A percentile compares a stretch with the other conserved stretches of the same genome.
Conservation (phyloP, 176 grass and related monocot species). For the Olyra latifolia region DNA sequence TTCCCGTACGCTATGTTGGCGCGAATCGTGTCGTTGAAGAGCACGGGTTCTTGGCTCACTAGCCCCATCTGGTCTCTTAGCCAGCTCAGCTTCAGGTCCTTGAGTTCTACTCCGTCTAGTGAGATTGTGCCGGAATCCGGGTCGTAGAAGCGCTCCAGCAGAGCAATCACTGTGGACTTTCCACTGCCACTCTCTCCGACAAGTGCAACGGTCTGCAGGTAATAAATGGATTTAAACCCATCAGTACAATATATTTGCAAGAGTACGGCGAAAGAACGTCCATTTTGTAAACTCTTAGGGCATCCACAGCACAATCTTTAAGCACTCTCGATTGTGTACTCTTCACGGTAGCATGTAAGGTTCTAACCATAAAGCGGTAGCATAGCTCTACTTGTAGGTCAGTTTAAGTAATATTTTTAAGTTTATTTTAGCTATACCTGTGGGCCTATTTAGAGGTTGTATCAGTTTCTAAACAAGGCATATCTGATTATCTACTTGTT, state of each 20-base stretch:
- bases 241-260: neutral
- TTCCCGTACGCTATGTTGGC: conserved; percentile 60
- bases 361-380: too few relatives aligned
- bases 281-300: too few relatives aligned
- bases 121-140: conserved; percentile 53
- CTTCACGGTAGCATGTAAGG: too few relatives aligned
- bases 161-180: conserved; percentile 67
- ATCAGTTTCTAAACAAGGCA: too few relatives aligned
- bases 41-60: conserved; percentile 64
- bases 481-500: too few relatives aligned
- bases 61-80: conserved; percentile 65
- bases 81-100: conserved; percentile 47
- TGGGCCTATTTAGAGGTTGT: too few relatives aligned
- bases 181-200: conserved; percentile 81
- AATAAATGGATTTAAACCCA: conserved; percentile 1
- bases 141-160: conserved; percentile 71
- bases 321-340: too few relatives aligned
- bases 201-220: conserved; percentile 54
- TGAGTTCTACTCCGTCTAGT: conserved; percentile 48
- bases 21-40: conserved; percentile 60
- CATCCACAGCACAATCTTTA: too few relatives aligned
- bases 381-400: too few relatives aligned
- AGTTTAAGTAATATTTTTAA: too few relatives aligned
- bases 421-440: too few relatives aligned
- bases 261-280: too few relatives aligned